phyloP scores from a whole-genome alignment of 2,329 filamentous ascomycete species.

The Colletotrichum magnum region DNA sequence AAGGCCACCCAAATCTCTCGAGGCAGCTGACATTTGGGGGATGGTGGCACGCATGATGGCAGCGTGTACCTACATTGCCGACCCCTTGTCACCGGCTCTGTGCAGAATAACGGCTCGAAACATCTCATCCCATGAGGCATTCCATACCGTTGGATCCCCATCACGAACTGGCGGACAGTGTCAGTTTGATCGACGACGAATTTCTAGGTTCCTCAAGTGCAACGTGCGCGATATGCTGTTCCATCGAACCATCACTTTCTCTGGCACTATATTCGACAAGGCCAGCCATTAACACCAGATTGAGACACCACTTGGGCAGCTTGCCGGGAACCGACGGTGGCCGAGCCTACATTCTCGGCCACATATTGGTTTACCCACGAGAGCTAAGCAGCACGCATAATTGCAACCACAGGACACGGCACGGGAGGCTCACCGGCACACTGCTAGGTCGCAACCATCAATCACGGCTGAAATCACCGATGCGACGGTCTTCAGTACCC shows the following conservation, averaged over 20 bases:
- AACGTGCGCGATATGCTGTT: background rate
- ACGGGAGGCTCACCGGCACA: conserved; percentile 4
- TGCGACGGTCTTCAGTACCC: background rate
- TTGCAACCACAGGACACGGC: conserved; percentile 1
- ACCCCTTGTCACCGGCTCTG: background rate
- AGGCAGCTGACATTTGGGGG: background rate
- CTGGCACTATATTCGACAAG: background rate
- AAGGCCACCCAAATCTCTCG: background rate
- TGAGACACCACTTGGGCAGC: conserved; percentile 1
- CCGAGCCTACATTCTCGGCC: background rate
- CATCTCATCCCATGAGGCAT: background rate
- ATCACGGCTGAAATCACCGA: background rate
- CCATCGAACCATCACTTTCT: background rate
- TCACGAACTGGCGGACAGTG: conserved; percentile 15
- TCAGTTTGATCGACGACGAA: conserved; percentile 15
- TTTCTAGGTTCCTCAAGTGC: conserved; percentile 2
- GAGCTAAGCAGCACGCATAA: background rate
- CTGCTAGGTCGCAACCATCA: background rate
- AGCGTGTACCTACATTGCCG: background rate
- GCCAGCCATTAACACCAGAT: background rate
- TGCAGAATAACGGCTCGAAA: conserved; percentile 18
- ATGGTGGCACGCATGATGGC: background rate
- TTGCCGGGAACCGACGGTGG: conserved; percentile 4
- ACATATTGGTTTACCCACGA: background rate
- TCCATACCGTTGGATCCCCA: background rate